Evolutionary conservation across 495 filamentous ascomycete species (phyloP).

Genomic region (Penicillium arizonense): DNA sequence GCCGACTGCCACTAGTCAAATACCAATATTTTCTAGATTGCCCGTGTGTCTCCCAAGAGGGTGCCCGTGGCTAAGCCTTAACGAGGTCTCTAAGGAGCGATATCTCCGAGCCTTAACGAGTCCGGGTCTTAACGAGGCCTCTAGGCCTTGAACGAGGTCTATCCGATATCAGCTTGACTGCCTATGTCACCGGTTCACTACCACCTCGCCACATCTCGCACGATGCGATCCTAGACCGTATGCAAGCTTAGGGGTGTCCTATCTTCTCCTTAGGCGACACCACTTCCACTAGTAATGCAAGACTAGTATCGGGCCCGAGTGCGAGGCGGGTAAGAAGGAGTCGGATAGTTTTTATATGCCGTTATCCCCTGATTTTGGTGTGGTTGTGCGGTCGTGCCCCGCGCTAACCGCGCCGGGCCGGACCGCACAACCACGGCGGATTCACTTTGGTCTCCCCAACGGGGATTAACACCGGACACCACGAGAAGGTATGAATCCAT

Average conservation of each 20-base stretch:
- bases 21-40: slow-evolving; percentile 9
- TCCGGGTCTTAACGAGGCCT: slow-evolving; percentile 15
- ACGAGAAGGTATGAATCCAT: too few species aligned
- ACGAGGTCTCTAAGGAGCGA: slow-evolving; percentile 8
- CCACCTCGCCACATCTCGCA: slow-evolving; percentile 16
- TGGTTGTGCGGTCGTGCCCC: slow-evolving; percentile 6
- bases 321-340: slow-evolving; percentile 15
- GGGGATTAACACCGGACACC: too few species aligned
- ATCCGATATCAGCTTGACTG: slow-evolving; percentile 14
- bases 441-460: too few species aligned
- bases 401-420: neutral
- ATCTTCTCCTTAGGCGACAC: slow-evolving; percentile 17
- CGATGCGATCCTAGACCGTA: slow-evolving; percentile 21
- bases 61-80: slow-evolving; percentile 14
- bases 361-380: slow-evolving; percentile 15
- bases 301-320: slow-evolving; percentile 12
- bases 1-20: slow-evolving; percentile 12
- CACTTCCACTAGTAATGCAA: slow-evolving; percentile 16
- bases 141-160: slow-evolving; percentile 17
- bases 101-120: slow-evolving; percentile 13
- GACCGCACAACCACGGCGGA: slow-evolving; percentile 1
- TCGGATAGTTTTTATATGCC: slow-evolving; percentile 9
- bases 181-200: slow-evolving; percentile 16
- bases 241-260: slow-evolving; percentile 18
- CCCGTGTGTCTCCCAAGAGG: slow-evolving; percentile 13